Percentiles rank a stretch among this genome's conserved stretches.
These are phyloP conservation scores for Saprolegnia parasitica DNA, from an alignment of 352 stramenopile species.

Conservation along the genomic window DNA sequence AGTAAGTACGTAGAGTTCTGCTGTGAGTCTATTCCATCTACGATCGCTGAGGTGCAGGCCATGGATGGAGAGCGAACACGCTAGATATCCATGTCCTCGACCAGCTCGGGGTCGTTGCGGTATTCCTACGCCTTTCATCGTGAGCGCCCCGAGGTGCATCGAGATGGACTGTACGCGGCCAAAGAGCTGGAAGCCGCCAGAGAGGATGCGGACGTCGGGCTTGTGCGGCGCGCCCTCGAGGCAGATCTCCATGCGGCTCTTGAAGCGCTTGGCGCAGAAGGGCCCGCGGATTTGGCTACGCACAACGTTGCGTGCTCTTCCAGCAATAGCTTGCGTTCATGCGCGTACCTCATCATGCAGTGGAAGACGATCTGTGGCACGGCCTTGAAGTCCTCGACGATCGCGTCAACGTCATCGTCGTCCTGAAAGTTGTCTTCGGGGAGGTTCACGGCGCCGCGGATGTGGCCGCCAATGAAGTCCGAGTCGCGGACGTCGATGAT, in stretches of 20 bases:
- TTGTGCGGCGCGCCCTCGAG: constrained; percentile 43
- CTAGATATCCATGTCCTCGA: constrained; percentile 11
- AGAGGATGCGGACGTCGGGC: constrained; percentile 61
- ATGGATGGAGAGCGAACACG: neutral
- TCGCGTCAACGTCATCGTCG: constrained; percentile 70
- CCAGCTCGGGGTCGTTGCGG: constrained; percentile 17
- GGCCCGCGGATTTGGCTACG: constrained; percentile 64
- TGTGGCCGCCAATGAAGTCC: constrained; percentile 35
- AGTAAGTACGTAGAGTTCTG: too few species aligned
- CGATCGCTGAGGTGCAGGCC: neutral
- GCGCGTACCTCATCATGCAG: constrained; percentile 65
- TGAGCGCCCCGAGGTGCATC: neutral
- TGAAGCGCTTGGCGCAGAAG: constrained; percentile 72
- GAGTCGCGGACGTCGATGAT: constrained; percentile 39
- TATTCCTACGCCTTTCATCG: constrained; percentile 6
- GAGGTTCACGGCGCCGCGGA: constrained; percentile 60
- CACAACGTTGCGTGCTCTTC: neutral
- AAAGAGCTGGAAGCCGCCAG: constrained; percentile 69
- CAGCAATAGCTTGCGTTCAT: too few species aligned
- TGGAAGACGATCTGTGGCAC: constrained; percentile 73
- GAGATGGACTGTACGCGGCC: constrained; percentile 34
- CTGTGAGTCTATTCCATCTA: too few species aligned
- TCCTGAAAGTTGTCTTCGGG: constrained; percentile 75
- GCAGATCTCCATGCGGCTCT: constrained; percentile 50
- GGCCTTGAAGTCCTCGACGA: constrained; percentile 62